Evolutionary conservation across 176 grass and related monocot genomes (phyloP).

Genomic region (Juncus inflexus): DNA sequence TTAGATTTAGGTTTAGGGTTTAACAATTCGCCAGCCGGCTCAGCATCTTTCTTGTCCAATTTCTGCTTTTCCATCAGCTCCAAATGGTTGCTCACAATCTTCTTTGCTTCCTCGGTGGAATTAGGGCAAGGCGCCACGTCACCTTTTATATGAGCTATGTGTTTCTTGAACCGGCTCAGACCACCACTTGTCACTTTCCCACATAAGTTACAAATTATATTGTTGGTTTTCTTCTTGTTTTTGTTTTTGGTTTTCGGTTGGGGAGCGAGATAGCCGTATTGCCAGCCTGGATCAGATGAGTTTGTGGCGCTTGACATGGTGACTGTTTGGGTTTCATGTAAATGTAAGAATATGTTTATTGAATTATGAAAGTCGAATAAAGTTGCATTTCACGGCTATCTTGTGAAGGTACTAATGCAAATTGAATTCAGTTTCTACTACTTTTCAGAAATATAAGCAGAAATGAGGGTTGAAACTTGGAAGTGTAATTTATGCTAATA

Average conservation of each 20-base stretch:
- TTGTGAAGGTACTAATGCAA: too few species aligned
- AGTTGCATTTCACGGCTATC: too few species aligned
- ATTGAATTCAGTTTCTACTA: too few species aligned
- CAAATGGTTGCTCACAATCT: slow-evolving; percentile 9
- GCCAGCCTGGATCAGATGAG: slow-evolving; percentile 4
- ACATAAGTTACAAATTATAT: slow-evolving; percentile 9
- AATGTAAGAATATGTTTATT: too few species aligned
- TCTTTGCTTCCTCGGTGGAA: slow-evolving; percentile 11
- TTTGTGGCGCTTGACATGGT: neutral
- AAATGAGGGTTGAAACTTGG: too few species aligned
- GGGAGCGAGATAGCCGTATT: neutral
- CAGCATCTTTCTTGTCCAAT: neutral
- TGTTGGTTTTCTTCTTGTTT: neutral
- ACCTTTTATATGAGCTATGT: slow-evolving; percentile 25
- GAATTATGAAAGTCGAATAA: too few species aligned
- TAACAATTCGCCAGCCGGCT: too few species aligned
- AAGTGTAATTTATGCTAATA: too few species aligned
- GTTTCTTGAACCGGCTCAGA: slow-evolving; percentile 17
- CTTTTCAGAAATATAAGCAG: too few species aligned
- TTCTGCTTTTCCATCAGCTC: slow-evolving; percentile 1
- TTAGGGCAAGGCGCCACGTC: slow-evolving; percentile 12
- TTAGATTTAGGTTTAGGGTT: too few species aligned
- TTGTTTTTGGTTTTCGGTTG: too few species aligned
- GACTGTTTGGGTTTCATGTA: too few species aligned
- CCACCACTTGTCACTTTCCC: slow-evolving; percentile 14